These are phyloP conservation scores for Penicillium griseofulvum DNA, from an alignment of 2,329 filamentous ascomycete genomes.

Conservation along the genomic window DNA sequence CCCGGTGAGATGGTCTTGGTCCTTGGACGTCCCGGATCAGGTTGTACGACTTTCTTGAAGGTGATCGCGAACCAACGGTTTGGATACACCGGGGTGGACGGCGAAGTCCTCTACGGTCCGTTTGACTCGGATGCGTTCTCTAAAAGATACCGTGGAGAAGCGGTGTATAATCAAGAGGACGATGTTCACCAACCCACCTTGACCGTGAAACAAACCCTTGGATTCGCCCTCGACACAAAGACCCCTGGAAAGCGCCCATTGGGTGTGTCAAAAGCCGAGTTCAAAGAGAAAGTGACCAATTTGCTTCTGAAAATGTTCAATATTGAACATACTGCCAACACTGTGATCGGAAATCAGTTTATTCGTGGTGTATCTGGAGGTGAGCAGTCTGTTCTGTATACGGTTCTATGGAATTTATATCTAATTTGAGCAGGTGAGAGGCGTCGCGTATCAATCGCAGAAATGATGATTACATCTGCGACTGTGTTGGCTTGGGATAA, in stretches of 20 bases:
- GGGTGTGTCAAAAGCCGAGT: conserved; percentile 68
- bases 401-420: neutral
- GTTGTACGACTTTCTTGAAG: conserved; percentile 69
- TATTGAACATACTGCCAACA: conserved; percentile 82
- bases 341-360: conserved; percentile 78
- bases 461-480: conserved; percentile 74
- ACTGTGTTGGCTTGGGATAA: conserved; percentile 76
- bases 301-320: conserved; percentile 88
- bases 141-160: conserved; percentile 73
- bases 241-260: conserved; percentile 75
- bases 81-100: conserved; percentile 60
- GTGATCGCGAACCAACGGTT: conserved; percentile 65
- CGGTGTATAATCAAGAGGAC: conserved; percentile 82
- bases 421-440: conserved; percentile 56
- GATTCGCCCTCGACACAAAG: conserved; percentile 81
- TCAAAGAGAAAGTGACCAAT: conserved; percentile 72
- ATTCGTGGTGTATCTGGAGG: conserved; percentile 72
- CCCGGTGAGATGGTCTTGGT: conserved; percentile 89
- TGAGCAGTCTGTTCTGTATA: neutral
- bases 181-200: conserved; percentile 82
- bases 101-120: conserved; percentile 74
- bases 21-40: conserved; percentile 71
- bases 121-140: conserved; percentile 68
- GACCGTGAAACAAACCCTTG: conserved; percentile 82
- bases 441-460: conserved; percentile 77